Evolutionary conservation across 202 grass and related monocot species (phyloP).

Genomic region (Setaria viridis): DNA sequence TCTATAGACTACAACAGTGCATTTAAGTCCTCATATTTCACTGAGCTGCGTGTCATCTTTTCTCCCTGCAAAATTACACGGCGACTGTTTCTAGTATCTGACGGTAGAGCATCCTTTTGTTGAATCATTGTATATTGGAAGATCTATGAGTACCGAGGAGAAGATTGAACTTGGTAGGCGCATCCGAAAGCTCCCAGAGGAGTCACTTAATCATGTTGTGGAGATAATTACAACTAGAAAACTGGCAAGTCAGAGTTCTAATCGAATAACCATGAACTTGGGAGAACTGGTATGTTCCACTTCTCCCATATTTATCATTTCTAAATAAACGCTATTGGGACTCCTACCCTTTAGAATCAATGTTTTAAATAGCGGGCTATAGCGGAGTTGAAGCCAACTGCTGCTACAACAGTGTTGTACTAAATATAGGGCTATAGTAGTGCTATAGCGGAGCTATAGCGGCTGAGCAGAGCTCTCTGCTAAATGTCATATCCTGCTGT

Average conservation of each 20-base stretch:
- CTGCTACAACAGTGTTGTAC: too few relatives aligned
- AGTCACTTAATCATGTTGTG: slow-evolving; percentile 54
- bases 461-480: too few relatives aligned
- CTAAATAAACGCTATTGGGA: not conserved
- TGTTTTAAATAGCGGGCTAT: too few relatives aligned
- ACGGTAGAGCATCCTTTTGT: slow-evolving; percentile 2
- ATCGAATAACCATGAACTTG: slow-evolving; percentile 62
- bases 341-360: not conserved
- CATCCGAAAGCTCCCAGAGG: slow-evolving; percentile 77
- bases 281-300: slow-evolving; percentile 58
- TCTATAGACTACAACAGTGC: not conserved
- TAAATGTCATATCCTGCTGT: too few relatives aligned
- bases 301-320: not conserved
- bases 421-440: too few relatives aligned
- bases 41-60: not conserved
- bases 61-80: not conserved
- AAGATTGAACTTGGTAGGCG: slow-evolving; percentile 64
- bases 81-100: not conserved
- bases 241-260: slow-evolving; percentile 48
- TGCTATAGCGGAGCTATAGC: too few relatives aligned
- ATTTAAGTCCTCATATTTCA: not conserved
- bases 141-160: slow-evolving; percentile 73
- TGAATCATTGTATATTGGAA: slow-evolving; percentile 42
- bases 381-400: too few relatives aligned
- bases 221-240: slow-evolving; percentile 59